Evolutionary conservation across 257 asterid genomes (phyloP).

Genomic region (Rehmannia glutinosa): DNA sequence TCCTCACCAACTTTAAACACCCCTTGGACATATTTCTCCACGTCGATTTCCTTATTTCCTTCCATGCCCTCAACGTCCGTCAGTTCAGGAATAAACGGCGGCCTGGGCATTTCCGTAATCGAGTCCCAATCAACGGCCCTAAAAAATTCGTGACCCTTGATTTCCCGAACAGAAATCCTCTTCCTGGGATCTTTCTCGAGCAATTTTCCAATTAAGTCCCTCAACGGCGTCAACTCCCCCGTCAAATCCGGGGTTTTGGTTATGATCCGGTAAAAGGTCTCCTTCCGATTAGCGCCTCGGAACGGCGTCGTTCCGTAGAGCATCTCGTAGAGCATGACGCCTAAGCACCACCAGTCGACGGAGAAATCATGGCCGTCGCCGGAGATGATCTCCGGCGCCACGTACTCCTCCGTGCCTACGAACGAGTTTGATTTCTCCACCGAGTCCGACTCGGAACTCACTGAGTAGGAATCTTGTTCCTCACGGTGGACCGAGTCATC

Average conservation of each 20-base stretch:
- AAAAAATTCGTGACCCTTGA: constrained; percentile 64
- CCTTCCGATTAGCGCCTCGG: constrained; percentile 64
- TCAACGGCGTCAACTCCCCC: constrained; percentile 76
- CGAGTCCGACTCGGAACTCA: constrained; percentile 35
- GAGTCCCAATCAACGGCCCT: constrained; percentile 63
- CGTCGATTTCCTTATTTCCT: constrained; percentile 50
- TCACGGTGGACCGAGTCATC: constrained; percentile 37
- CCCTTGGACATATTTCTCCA: constrained; percentile 65
- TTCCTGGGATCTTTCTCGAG: constrained; percentile 72
- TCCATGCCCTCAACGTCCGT: constrained; percentile 44
- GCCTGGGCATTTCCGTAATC: constrained; percentile 60
- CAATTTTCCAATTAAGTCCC: constrained; percentile 70
- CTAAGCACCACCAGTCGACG: constrained; percentile 97
- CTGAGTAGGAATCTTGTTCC: constrained; percentile 26
- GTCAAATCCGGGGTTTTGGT: constrained; percentile 49
- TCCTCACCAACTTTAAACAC: constrained; percentile 46
- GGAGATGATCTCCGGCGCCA: constrained; percentile 79
- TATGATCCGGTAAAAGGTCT: constrained; percentile 57
- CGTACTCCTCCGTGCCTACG: constrained; percentile 95
- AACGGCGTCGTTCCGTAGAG: constrained; percentile 92
- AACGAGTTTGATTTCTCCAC: constrained; percentile 78
- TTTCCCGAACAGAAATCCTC: constrained; percentile 48
- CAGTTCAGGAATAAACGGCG: constrained; percentile 77
- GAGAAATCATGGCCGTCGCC: constrained; percentile 93
- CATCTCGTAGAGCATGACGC: constrained; percentile 84